phyloP scores from a whole-genome alignment of 805 yeast genomes.

The Torulaspora indica region DNA sequence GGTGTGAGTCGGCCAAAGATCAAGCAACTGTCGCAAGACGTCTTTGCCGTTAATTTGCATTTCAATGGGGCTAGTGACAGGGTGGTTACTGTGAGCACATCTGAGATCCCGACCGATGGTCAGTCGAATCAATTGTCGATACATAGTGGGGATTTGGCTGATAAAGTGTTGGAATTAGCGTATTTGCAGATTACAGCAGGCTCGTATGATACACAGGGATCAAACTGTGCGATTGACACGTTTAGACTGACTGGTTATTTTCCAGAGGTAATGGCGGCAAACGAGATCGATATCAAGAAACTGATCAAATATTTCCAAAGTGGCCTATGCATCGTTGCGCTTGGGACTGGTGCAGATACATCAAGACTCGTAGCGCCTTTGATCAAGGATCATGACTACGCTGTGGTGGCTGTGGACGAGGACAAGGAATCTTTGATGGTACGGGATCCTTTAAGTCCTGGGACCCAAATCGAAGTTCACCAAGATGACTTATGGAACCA shows the following conservation, averaged over 20 bases:
- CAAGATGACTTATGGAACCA: constrained; percentile 32
- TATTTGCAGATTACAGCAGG: constrained; percentile 53
- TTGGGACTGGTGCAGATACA: constrained; percentile 57
- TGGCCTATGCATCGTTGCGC: constrained; percentile 45
- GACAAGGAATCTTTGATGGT: constrained; percentile 27
- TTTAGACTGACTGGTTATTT: constrained; percentile 65
- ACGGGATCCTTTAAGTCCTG: constrained; percentile 42
- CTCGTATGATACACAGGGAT: constrained; percentile 64
- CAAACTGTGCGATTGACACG: constrained; percentile 70
- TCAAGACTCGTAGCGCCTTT: constrained; percentile 36
- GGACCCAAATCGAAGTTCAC: constrained; percentile 6
- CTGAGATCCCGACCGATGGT: constrained; percentile 20
- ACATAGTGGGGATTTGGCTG: constrained; percentile 11
- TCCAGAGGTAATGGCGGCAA: constrained; percentile 51
- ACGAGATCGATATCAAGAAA: constrained; percentile 32
- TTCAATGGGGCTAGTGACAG: constrained; percentile 30
- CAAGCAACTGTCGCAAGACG: constrained; percentile 13
- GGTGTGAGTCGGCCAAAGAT: constrained; percentile 14
- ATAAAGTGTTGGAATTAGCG: constrained; percentile 63
- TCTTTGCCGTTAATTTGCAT: constrained; percentile 23
- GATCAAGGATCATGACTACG: constrained; percentile 65
- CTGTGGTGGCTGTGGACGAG: constrained; percentile 42
- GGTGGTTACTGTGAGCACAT: constrained; percentile 22
- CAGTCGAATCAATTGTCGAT: constrained; percentile 21
- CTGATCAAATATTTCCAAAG: constrained; percentile 23